A percentile compares a stretch with the other conserved stretches of the same genome.
Conservation (phyloP, 495 filamentous ascomycete genomes). For the Evansstolkia leycettana region DNA sequence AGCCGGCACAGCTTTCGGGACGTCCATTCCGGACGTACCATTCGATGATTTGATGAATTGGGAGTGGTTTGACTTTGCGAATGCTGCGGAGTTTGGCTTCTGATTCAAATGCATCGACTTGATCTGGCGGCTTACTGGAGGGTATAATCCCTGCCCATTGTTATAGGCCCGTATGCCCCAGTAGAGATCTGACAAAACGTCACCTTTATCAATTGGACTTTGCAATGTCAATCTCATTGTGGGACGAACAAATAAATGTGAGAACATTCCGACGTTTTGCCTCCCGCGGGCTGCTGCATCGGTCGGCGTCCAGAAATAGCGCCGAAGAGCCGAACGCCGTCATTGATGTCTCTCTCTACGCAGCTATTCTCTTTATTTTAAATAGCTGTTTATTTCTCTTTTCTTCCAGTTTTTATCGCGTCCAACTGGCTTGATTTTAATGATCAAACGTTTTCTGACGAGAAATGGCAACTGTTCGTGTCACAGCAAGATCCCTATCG, state of each 20-base stretch:
- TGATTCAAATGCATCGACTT: conserved; percentile 1
- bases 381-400: conserved; percentile 1
- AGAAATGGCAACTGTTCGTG: conserved; percentile 19
- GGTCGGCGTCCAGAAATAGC: conserved; percentile 31
- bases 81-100: conserved; percentile 28
- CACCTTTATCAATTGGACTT: too few relatives aligned
- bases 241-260: too few relatives aligned
- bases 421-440: not conserved
- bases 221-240: too few relatives aligned
- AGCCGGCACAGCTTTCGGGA: conserved; percentile 43
- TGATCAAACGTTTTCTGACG: too few relatives aligned
- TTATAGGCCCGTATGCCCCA: too few relatives aligned
- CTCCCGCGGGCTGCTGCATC: too few relatives aligned
- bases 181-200: too few relatives aligned
- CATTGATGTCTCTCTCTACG: not conserved
- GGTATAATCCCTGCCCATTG: too few relatives aligned
- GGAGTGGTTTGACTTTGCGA: conserved; percentile 51
- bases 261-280: not conserved
- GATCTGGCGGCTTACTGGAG: too few relatives aligned
- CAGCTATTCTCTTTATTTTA: too few relatives aligned
- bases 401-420: conserved; percentile 1
- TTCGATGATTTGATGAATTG: conserved; percentile 43
- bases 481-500: conserved; percentile 16
- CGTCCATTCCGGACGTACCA: conserved; percentile 37
- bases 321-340: conserved; percentile 15